Evolutionary conservation across 2,329 filamentous ascomycete genomes (phyloP), one percentile per base, ranked within the genome.

Genomic region (Orbilia brochopaga): DNA sequence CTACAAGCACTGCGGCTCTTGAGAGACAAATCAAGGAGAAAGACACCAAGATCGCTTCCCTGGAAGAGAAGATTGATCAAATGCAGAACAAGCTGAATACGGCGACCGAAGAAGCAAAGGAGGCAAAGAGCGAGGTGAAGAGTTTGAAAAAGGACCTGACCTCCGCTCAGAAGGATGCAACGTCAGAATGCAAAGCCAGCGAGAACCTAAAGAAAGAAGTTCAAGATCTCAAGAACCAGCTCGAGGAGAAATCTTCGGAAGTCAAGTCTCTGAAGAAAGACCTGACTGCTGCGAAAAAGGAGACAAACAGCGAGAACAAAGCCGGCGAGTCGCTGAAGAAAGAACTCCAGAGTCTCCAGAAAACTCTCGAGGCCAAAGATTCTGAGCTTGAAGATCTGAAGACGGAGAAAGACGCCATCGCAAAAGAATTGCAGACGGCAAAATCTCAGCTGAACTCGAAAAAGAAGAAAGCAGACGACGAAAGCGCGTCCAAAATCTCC

Each of bases 51-150:
- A 81, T 84, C 37, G 76, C 79, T 2, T 77, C 80, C 1, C 78
- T 85, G 5, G 83, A 85, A 74, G 75, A 80, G 13, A 80, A 78
- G 52, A 78, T 77, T 55, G 79, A 79, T 62, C 81, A 81, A 19
- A 78, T 81, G 50, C 78, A 81, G 53, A 67, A 24, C 4, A 67
- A 73, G 30, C 50, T 67, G 1, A 50, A 54, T 13, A 27, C 56
- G 42, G 24, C 63, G 11, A 37, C 48, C 72, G 73, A 78, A 77
- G 75, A 77, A 69, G 76, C 76, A 19, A 78, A 78, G 57, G 75
- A 82, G n/a, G 75, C 78, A 8, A 74, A 76, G 44, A 65, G 61
- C 37, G 67, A 72, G 23, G 56, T 37, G 13, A 72, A 72, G 55
- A 32, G 59, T 1, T 19, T 72, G 44, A 72, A 72, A 60, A 73